Base-by-base conservation (phyloP, 2,329 filamentous ascomycete species). In the Epicoccum nigrum region DNA sequence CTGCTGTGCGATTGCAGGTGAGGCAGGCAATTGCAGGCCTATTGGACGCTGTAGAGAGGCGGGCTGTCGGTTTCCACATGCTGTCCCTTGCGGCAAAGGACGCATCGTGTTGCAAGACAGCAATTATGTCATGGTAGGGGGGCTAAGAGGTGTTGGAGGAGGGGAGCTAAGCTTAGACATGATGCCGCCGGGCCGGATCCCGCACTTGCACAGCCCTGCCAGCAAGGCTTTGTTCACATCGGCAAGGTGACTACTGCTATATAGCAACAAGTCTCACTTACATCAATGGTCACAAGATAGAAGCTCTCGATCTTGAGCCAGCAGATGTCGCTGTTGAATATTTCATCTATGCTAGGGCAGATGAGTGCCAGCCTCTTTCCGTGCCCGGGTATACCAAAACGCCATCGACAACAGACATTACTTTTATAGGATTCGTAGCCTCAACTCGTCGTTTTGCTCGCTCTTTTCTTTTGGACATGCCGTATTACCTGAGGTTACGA, bases 21-120 rank as follows among this genome's bases (percentile, higher is more conserved):
- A 56, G 41, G 45, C 58, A 60, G 28, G 54, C 52, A 53, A 51
- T 54, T n/a, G 54, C 45, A 47, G 56, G 64, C 65, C 65, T 54
- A 54, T 43, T 45, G 49, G 46, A 52, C 63, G 66, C 69, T 64
- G 58, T 55, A 45, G 45, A 52, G 32, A 67, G 54, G 60, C 59
- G 60, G 37, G 66, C 44, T 54, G 65, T 60, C 50, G 64, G 55
- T 67, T 70, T 73, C 69, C 69, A 73, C 71, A 74, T 74, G 64
- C 66, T 72, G 65, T 59, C 61, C 62, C 63, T 60, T 56, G 58
- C 63, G 49, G 54, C 56, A 56, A 62, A 59, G 63, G 56, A 67
- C 60, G 56, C 70, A 73, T 72, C 57, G 67, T 65, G 66, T 55
- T 67, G 59, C 42, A 47, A 54, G 15, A 41, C 37, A 52, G 55